Conservation (phyloP, 2,329 filamentous ascomycete genomes). For the Pseudocercospora vitis region DNA sequence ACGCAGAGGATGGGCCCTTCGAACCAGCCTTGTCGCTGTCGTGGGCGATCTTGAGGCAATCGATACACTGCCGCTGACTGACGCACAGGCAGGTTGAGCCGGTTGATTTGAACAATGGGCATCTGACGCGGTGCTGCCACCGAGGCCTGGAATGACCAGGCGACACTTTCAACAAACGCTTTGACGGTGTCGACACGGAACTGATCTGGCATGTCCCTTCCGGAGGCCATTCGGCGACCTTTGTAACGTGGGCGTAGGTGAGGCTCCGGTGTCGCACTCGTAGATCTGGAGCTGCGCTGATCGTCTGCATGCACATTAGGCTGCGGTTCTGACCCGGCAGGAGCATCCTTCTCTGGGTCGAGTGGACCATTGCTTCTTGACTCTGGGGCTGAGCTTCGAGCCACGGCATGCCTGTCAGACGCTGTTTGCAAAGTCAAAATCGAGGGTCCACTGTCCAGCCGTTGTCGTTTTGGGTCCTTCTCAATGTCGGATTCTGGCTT, state of each 20-base stretch:
- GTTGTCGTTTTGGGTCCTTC: slow-evolving; percentile 31
- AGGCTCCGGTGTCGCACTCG: slow-evolving; percentile 20
- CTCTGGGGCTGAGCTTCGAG: too few species aligned
- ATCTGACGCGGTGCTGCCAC: slow-evolving; percentile 47
- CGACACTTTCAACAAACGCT: slow-evolving; percentile 58
- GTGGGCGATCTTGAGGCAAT: slow-evolving; percentile 53
- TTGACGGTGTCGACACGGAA: slow-evolving; percentile 58
- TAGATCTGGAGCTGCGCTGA: slow-evolving; percentile 5
- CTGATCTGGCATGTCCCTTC: slow-evolving; percentile 59
- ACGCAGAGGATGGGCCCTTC: slow-evolving; percentile 60
- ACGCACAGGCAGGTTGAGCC: slow-evolving; percentile 56
- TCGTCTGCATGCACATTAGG: neutral
- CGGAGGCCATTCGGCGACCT: slow-evolving; percentile 59
- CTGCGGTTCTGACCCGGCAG: neutral
- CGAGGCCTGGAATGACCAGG: slow-evolving; percentile 59
- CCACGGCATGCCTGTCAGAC: neutral
- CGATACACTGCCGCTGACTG: slow-evolving; percentile 57
- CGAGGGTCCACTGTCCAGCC: slow-evolving; percentile 19
- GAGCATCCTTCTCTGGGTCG: slow-evolving; percentile 7
- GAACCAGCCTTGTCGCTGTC: slow-evolving; percentile 55
- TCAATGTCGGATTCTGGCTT: slow-evolving; percentile 17
- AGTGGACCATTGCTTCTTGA: neutral
- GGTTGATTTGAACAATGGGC: slow-evolving; percentile 45
- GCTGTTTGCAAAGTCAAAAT: slow-evolving; percentile 13
- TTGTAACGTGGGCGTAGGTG: slow-evolving; percentile 47